Base-by-base conservation (phyloP, 1,284 basidiomycete genomes). In the Ganoderma leucocontextum region DNA sequence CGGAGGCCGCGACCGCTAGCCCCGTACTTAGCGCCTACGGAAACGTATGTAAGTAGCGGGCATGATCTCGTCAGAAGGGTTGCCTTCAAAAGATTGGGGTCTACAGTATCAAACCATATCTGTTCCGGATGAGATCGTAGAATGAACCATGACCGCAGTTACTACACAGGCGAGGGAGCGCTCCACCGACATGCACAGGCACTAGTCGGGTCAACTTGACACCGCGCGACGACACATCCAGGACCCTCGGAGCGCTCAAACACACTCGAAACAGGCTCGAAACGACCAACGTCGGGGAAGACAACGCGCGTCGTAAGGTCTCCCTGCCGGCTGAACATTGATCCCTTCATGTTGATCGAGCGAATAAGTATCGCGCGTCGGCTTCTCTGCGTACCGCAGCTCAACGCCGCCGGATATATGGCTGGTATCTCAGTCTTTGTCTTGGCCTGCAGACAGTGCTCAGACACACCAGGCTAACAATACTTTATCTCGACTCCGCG, bases 11-110 rank as follows among this genome's bases (percentile, higher is more conserved):
- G 10, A 19, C n/a, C 52, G 44, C 25, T 65, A 58, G 33, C 58
- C 47, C 42, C 55, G 29, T n/a, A n/a, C n/a, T n/a, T 63, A 58
- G 35, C 59, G 61, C 49, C 44, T 25, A 41, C 59, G 53, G 64
- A 62, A 44, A 42, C 15, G 29, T 29, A 29, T 29, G 29, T 2
- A 29, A 1, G 29, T 62, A 42, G 55, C 25, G 53, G 70, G n/a
- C 52, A 63, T 65, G 65, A 67, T 66, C 65, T 66, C 63, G 70
- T 63, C 70, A 64, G 70, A 65, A 62, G 15, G 12, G 19, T 49
- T 60, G 38, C 41, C 22, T 29, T 55, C 22, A 10, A 39, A 15
- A 29, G 58, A 15, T 39, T 38, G 19, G 19, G 25, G 35, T 35
- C 19, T n/a, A n/a, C n/a, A n/a, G n/a, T n/a, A 58, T 58, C 55